Base-by-base conservation (phyloP, 1,284 basidiomycete genomes). In the Cyathus olla region DNA sequence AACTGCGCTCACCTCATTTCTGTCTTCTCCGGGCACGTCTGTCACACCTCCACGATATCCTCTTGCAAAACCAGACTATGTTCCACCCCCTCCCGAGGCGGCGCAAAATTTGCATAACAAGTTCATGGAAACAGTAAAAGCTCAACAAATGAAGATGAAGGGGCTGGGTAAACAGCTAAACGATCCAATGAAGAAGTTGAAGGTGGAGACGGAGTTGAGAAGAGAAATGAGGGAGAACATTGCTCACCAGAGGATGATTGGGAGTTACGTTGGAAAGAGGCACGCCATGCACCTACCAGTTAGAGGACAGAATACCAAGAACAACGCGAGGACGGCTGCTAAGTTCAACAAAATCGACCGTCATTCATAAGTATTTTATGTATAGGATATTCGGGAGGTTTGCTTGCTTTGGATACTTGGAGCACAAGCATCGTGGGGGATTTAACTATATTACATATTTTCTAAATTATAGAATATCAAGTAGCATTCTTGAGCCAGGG, bases 271-370 rank as follows among this genome's bases (percentile, higher is more conserved):
- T 58, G 95, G 95, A 37, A 87, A 90, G 78, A 83, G 95, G 73
- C 95, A 97, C 73, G 94, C 95, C 2, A 93, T 95, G 90, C 89
- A 91, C 62, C 78, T 96, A 44, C 96, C 96, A 1, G 95, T 97
- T 60, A 86, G 95, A 72, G 95, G 95, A 56, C 95, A 97, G 80
- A 92, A 92, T 63, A 97, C 96, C 4, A 90, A 91, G 76, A 90
- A 86, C 55, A 97, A 97, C 69, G 95, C 93, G 55, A 87, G 85
- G 78, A 96, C 94, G 37, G 96, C 96, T 40, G 91, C 82, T 79
- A 95, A 91, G 76, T 87, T 97, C 77, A 97, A 97, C 81, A 76
- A 75, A 57, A 62, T 83, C 65, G 80, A 81, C 52, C 73, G 80
- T 49, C 39, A 27, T 17, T 49, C 35, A 3, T 57, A 11, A 35